These are phyloP conservation scores for Penicillium sp. DNA, from an alignment of 2,329 filamentous ascomycete species.

Conservation along the genomic window DNA sequence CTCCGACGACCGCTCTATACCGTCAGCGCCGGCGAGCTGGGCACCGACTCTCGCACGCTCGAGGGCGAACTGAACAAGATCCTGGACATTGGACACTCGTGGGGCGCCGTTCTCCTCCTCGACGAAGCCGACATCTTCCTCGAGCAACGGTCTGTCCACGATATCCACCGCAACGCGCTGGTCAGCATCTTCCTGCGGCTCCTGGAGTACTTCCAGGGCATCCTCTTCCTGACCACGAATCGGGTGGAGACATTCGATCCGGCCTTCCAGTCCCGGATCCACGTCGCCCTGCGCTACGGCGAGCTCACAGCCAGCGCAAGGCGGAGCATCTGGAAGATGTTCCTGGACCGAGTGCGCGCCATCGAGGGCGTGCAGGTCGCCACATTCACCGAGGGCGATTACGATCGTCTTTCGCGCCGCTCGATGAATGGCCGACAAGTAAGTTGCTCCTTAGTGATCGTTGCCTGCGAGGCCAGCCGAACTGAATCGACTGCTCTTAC, in stretches of 20 bases:
- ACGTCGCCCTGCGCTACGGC: conserved; percentile 79
- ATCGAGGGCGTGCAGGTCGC: conserved; percentile 58
- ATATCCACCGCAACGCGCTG: conserved; percentile 79
- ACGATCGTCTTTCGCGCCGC: conserved; percentile 63
- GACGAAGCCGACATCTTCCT: conserved; percentile 85
- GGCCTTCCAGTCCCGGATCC: conserved; percentile 83
- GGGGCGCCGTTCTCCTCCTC: conserved; percentile 79
- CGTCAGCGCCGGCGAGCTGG: conserved; percentile 77
- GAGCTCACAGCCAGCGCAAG: conserved; percentile 69
- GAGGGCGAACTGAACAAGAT: conserved; percentile 79
- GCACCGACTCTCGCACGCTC: conserved; percentile 69
- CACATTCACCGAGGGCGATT: conserved; percentile 59
- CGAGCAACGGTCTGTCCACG: conserved; percentile 76
- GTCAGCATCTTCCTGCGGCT: conserved; percentile 84
- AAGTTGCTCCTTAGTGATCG: too few relatives aligned
- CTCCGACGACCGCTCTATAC: conserved; percentile 79
- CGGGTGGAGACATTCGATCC: conserved; percentile 84
- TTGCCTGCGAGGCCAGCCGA: too few relatives aligned
- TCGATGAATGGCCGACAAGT: conserved; percentile 68
- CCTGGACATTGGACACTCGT: conserved; percentile 78
- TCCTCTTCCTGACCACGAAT: conserved; percentile 86
- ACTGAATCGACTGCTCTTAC: background rate
- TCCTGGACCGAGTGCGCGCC: conserved; percentile 68
- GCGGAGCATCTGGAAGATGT: conserved; percentile 78
- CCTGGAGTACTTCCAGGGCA: conserved; percentile 89